phyloP scores from a whole-genome alignment of 1,284 basidiomycete genomes.

The Melampsora larici-populina region DNA sequence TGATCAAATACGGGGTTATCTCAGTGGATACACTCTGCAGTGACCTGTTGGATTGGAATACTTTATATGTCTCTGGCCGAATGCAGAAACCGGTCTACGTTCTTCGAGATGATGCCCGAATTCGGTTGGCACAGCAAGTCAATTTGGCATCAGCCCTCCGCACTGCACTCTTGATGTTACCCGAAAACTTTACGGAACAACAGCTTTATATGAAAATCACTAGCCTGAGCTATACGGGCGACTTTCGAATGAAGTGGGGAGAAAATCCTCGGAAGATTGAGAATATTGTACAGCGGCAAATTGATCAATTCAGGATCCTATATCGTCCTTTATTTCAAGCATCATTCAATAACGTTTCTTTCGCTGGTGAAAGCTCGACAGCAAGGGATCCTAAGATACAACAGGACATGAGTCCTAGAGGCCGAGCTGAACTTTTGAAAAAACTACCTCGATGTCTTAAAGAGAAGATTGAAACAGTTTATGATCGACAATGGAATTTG shows the following conservation, averaged over 20 bases:
- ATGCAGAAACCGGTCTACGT: constrained; percentile 95
- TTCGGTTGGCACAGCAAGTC: constrained; percentile 85
- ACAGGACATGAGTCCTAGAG: constrained; percentile 18
- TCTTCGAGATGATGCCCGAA: constrained; percentile 78
- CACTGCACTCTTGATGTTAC: constrained; percentile 67
- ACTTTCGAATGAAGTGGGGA: constrained; percentile 88
- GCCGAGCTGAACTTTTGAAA: constrained; percentile 17
- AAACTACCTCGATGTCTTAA: constrained; percentile 35
- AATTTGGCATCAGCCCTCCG: constrained; percentile 87
- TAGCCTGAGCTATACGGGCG: constrained; percentile 80
- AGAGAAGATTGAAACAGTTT: constrained; percentile 14
- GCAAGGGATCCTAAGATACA: not conserved
- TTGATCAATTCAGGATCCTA: constrained; percentile 76
- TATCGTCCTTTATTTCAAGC: constrained; percentile 76
- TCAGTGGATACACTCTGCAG: constrained; percentile 81
- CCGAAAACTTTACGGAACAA: constrained; percentile 67
- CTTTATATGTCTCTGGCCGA: constrained; percentile 87
- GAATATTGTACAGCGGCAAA: constrained; percentile 83
- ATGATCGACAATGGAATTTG: constrained; percentile 30
- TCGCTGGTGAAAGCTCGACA: not conserved
- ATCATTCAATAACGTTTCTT: constrained; percentile 58
- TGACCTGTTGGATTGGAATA: constrained; percentile 87
- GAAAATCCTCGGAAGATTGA: constrained; percentile 92
- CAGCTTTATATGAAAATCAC: constrained; percentile 83
- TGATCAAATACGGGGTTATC: constrained; percentile 96